Base-by-base conservation (phyloP, 169 alveolate genomes). In the Cyclospora cayetanensis region DNA sequence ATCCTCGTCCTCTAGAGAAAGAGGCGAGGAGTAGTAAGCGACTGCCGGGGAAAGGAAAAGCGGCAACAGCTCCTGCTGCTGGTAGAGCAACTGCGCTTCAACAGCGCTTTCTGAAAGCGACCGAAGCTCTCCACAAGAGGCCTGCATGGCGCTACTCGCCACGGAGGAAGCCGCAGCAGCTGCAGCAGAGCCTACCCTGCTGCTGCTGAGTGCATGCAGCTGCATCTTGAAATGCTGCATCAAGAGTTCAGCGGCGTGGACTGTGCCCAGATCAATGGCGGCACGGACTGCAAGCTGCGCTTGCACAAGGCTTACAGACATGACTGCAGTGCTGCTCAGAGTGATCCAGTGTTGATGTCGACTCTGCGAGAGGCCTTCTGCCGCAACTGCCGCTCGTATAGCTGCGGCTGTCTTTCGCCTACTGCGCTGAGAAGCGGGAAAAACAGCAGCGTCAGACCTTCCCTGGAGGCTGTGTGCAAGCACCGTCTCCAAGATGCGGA, bases 221-320 rank as follows among this genome's bases (percentile, higher is more conserved):
- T 29, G 72, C 89, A 80, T 20, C 46, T 42, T 20, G 27, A 80
- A 39, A 22, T 53, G 60, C 89, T 34, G 68, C 50, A 80, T 35
- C 52, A 80, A 52, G 76, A 80, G n/a, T 53, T 80, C 89, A 0
- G 74, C 74, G 46, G 89, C 89, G 20, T 52, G 74, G 55, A 34
- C 55, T 39, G 34, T 7, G 37, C 89, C 89, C 76, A 80, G 42
- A n/a, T 20, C 76, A 39, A 80, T 63, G 22, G 76, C 76, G 0
- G 74, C 52, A 29, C 66, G 43, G 20, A 53, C 74, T 52, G 89
- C 89, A 25, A 80, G 72, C 89, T 80, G 74, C 37, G 89, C 89
- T 53, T 80, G 76, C 55, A 80, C 29, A 1, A 34, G 41, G 72
- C 89, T 50, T 11, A 80, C 55, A 3, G 89, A 80, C 52, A 80